Evolutionary conservation across 2,329 filamentous ascomycete genomes (phyloP).

Genomic region (Chaetomium strumarium): DNA sequence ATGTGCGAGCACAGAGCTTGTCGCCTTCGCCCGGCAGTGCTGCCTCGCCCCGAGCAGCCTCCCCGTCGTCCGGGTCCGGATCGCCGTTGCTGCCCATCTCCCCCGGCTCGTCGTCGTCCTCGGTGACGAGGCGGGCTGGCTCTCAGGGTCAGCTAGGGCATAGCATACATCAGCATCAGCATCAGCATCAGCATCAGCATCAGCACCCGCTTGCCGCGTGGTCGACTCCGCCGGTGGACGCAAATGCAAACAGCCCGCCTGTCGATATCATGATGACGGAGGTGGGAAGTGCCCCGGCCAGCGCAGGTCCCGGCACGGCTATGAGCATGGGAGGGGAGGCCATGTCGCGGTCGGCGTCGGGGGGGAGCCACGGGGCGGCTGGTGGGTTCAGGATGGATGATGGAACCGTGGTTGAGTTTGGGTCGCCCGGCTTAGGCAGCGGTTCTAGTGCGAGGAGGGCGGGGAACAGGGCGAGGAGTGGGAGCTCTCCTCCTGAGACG

Average conservation of each 20-base stretch:
- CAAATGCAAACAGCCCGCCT: background rate
- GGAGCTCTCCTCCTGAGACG: background rate
- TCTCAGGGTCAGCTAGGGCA: background rate
- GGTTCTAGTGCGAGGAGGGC: background rate
- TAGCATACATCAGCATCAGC: background rate
- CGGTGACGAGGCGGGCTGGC: too few species aligned
- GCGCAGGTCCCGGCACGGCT: too few species aligned
- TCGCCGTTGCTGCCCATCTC: background rate
- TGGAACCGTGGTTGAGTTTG: slow-evolving; percentile 25
- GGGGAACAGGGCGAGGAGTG: background rate
- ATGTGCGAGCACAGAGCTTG: too few species aligned
- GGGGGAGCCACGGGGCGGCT: background rate
- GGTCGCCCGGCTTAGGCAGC: slow-evolving; percentile 3
- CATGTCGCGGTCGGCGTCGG: slow-evolving; percentile 10
- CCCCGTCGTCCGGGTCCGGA: background rate
- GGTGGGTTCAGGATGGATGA: slow-evolving; percentile 23
- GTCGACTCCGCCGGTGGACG: background rate
- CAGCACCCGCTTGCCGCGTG: slow-evolving; percentile 6
- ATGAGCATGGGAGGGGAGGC: background rate
- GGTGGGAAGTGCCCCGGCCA: background rate
- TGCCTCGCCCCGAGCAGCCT: background rate
- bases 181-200: slow-evolving; percentile 1
- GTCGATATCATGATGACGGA: background rate
- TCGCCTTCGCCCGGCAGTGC: too few species aligned
- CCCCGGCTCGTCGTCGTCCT: too few species aligned